Conservation (phyloP, 2,329 filamentous ascomycete species). For the Colletotrichum chrysophilum region DNA sequence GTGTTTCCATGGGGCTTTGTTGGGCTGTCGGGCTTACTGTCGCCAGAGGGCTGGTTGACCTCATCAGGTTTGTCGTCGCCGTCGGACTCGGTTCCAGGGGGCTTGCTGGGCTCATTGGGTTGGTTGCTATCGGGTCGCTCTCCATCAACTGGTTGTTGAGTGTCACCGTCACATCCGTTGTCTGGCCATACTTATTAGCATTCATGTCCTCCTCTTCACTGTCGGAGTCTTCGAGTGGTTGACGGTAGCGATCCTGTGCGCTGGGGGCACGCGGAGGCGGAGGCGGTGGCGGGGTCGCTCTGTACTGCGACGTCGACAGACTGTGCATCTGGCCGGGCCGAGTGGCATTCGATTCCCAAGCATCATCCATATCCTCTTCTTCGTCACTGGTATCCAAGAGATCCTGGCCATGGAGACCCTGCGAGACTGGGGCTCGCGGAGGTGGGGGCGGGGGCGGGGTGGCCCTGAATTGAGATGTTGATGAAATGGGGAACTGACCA, state of each 20-base stretch:
- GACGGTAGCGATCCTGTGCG: neutral
- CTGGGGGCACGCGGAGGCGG: neutral
- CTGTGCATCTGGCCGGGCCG: constrained; percentile 1
- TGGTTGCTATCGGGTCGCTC: neutral
- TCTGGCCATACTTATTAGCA: constrained; percentile 17
- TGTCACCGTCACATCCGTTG: neutral
- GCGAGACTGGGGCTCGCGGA: neutral
- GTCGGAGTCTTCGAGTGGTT: constrained; percentile 6
- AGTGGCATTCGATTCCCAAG: constrained; percentile 6
- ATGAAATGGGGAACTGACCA: constrained; percentile 22
- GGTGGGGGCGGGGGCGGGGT: constrained; percentile 2
- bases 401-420: neutral
- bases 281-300: neutral
- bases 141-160: neutral
- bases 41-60: neutral
- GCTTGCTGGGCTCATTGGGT: neutral
- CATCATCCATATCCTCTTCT: constrained; percentile 2
- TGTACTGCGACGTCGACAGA: constrained; percentile 14
- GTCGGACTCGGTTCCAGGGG: neutral
- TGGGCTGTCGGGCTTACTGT: neutral
- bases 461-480: constrained; percentile 15
- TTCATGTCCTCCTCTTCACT: constrained; percentile 12
- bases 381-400: constrained; percentile 1
- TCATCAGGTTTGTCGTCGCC: neutral
- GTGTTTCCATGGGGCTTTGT: neutral